Evolutionary conservation across 805 yeast genomes (phyloP), one percentile per base, ranked within the genome.

Genomic region (Yarrowia porcina): DNA sequence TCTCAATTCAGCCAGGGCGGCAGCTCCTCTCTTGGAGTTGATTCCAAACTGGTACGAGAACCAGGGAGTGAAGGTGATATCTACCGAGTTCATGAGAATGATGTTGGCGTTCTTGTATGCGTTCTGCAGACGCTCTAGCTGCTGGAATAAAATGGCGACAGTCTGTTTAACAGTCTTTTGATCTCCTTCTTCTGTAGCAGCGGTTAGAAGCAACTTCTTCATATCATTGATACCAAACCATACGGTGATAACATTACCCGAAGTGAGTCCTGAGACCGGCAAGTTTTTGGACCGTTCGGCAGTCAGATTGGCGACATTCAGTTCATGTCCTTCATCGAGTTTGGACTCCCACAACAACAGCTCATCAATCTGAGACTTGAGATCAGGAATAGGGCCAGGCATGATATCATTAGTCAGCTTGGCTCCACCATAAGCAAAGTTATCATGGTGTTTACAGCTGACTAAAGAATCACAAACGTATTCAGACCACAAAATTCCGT

Each of bases 41-140:
- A 52, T 33, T 11, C 59, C 59, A 52, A 52, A 52, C 59, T 52
- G 59, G 59, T 52, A 52, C 44, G 59, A 52, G 44, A 52, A 52
- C 59, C 59, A 52, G 4, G 59, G 59, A 1, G 59, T 52, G 35
- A 12, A 21, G 25, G 59, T 35, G 33, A 52, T 35, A 25, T 52
- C 59, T n/a, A 52, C 44, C 9, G 59, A 35, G 59, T 52, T 52
- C 59, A 52, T 52, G 44, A 52, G 44, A 25, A 52, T 36, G 17
- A 52, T 52, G 44, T 52, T 52, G 33, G 44, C 42, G 59, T 52
- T 52, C 8, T n/a, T 17, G 59, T 52, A 52, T 20, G 59, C 38
- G 7, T 17, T 20, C 7, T n/a, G 13, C 7, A 52, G 32, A 9
- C 59, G 59, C 9, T 52, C 59, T 1, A 52, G 32, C 20, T 52